Conservation (phyloP, 768 basidiomycete species). For the Pisolithus marmoratus region DNA sequence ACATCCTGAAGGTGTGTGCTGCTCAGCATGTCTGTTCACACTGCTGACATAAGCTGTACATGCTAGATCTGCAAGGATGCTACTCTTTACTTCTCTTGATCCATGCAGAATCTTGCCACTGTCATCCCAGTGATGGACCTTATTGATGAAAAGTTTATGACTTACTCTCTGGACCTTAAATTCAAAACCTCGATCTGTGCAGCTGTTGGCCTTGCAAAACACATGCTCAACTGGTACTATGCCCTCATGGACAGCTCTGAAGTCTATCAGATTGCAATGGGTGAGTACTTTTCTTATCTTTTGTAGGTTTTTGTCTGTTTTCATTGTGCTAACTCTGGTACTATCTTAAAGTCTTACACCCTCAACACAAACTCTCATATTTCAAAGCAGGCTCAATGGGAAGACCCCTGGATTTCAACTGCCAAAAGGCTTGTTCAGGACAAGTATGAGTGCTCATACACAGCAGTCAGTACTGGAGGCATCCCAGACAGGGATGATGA, state of each 20-base stretch:
- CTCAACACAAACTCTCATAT: background rate
- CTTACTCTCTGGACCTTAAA: too few species aligned
- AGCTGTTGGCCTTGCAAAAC: conserved; percentile 13
- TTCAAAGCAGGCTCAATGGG: too few species aligned
- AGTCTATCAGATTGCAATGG: conserved; percentile 24
- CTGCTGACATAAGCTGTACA: background rate
- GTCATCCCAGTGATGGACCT: background rate
- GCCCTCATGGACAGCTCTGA: conserved; percentile 15
- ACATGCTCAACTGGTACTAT: conserved; percentile 23
- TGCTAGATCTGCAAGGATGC: conserved; percentile 17
- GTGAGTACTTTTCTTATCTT: too few species aligned
- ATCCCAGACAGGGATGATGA: too few species aligned
- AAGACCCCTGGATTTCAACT: too few species aligned
- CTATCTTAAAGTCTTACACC: too few species aligned
- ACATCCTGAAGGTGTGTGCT: conserved; percentile 12
- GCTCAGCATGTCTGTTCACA: background rate
- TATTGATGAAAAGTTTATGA: conserved; percentile 15
- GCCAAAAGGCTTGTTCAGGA: too few species aligned
- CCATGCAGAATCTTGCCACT: background rate
- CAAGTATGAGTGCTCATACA: too few species aligned
- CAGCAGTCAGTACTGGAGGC: too few species aligned
- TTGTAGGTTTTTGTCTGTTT: too few species aligned
- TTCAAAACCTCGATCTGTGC: conserved; percentile 5
- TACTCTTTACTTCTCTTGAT: conserved; percentile 4
- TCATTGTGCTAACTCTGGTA: too few species aligned